Percentiles rank a stretch among this genome's conserved stretches.
These are phyloP conservation scores for Bisporella sp. DNA, from an alignment of 2,329 filamentous ascomycete genomes.

Conservation along the genomic window DNA sequence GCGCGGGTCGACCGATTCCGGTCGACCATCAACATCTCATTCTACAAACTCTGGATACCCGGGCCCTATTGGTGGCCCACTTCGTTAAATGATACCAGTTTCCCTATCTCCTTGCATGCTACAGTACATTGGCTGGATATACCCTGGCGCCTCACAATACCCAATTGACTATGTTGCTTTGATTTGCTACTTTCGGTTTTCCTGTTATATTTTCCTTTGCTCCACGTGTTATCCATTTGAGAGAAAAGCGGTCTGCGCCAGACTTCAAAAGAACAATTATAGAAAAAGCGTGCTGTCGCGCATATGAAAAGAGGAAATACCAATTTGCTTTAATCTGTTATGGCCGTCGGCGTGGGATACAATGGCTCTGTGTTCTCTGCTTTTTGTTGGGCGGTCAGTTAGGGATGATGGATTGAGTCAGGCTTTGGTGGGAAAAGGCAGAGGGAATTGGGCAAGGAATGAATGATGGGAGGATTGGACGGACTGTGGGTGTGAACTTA, in stretches of 20 bases:
- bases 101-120: constrained; percentile 25
- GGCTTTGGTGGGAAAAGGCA: too few relatives aligned
- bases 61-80: constrained; percentile 74
- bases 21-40: constrained; percentile 89
- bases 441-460: too few relatives aligned
- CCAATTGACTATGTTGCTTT: constrained; percentile 26
- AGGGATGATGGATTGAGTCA: too few relatives aligned
- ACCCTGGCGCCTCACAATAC: constrained; percentile 29
- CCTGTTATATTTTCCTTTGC: constrained; percentile 10
- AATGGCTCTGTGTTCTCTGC: too few relatives aligned
- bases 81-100: constrained; percentile 50
- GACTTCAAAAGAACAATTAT: constrained; percentile 19
- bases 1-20: constrained; percentile 83
- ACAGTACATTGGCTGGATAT: constrained; percentile 27
- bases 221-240: constrained; percentile 5
- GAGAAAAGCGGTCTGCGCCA: constrained; percentile 20
- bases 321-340: constrained; percentile 22
- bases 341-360: too few relatives aligned
- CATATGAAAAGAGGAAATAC: constrained; percentile 24
- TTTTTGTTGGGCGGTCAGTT: too few relatives aligned
- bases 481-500: not conserved
- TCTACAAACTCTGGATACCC: constrained; percentile 95
- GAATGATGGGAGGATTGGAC: too few relatives aligned
- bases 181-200: constrained; percentile 19
- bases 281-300: constrained; percentile 15